phyloP scores from a whole-genome alignment of 495 filamentous ascomycete species.

The Aspergillus cavernicola region DNA sequence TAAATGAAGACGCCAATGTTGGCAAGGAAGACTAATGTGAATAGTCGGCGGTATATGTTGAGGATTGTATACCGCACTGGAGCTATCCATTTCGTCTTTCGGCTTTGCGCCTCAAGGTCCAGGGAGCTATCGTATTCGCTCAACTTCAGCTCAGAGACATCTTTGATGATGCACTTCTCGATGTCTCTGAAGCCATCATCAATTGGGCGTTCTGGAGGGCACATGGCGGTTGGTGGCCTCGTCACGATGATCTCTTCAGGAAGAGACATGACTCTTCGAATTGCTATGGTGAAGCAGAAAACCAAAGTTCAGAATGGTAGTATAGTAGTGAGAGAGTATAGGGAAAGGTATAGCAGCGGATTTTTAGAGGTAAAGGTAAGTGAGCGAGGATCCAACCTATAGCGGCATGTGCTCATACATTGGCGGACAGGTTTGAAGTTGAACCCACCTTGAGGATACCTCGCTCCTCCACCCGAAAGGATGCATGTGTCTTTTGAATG shows the following conservation, averaged over 20 bases:
- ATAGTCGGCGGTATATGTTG: slow-evolving; percentile 50
- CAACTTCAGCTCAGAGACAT: slow-evolving; percentile 18
- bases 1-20: slow-evolving; percentile 50
- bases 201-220: slow-evolving; percentile 18
- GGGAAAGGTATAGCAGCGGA: neutral
- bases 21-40: slow-evolving; percentile 47
- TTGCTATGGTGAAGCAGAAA: slow-evolving; percentile 10
- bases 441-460: neutral
- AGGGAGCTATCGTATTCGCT: slow-evolving; percentile 3
- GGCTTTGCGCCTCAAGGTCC: slow-evolving; percentile 42
- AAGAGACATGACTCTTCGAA: slow-evolving; percentile 27
- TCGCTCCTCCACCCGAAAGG: slow-evolving; percentile 2
- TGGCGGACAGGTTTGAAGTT: slow-evolving; percentile 1
- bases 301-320: neutral
- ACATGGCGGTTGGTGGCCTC: slow-evolving; percentile 23
- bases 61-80: slow-evolving; percentile 37
- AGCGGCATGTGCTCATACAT: slow-evolving; percentile 7
- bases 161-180: slow-evolving; percentile 21
- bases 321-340: neutral
- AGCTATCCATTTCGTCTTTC: slow-evolving; percentile 30
- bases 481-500: slow-evolving; percentile 18
- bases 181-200: slow-evolving; percentile 26
- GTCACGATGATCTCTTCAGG: slow-evolving; percentile 24
- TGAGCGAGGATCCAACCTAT: neutral
- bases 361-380: slow-evolving; percentile 1